Conservation (phyloP, 805 yeast species). For the Nakazawaea peltata region DNA sequence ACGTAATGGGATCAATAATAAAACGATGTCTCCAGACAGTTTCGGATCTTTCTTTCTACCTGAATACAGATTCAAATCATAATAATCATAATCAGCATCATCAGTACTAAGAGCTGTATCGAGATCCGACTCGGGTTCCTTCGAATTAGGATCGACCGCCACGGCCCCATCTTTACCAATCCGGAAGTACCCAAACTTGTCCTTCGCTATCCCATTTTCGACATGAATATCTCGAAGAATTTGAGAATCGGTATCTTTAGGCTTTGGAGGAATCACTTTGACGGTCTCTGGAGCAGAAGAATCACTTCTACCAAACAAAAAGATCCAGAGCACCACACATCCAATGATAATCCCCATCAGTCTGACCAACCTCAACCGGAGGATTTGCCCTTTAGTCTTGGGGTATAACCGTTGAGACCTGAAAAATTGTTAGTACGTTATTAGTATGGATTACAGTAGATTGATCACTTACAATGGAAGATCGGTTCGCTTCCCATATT, state of each 20-base stretch:
- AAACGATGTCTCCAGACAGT: constrained; percentile 49
- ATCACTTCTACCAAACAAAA: too few species aligned
- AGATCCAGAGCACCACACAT: constrained; percentile 2
- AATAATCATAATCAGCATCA: constrained; percentile 45
- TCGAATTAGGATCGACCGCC: neutral
- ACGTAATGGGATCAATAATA: constrained; percentile 68
- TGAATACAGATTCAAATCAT: constrained; percentile 50
- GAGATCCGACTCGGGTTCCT: neutral
- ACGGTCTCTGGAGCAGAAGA: too few species aligned
- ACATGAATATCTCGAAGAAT: neutral
- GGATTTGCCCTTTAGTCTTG: neutral
- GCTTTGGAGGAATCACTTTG: neutral
- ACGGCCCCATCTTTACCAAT: constrained; percentile 5
- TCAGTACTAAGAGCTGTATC: constrained; percentile 29
- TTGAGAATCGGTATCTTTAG: neutral
- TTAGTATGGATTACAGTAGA: neutral
- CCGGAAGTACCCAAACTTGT: constrained; percentile 7
- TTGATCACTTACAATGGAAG: constrained; percentile 33
- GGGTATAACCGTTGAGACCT: constrained; percentile 9
- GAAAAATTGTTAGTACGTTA: neutral
- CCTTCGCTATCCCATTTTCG: constrained; percentile 7
- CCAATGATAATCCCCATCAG: neutral
- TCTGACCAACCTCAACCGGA: constrained; percentile 2
- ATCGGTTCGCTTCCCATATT: constrained; percentile 35
- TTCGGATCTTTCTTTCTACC: constrained; percentile 43